phyloP scores from a whole-genome alignment of 768 basidiomycete species.

The Lactarius tabidus region DNA sequence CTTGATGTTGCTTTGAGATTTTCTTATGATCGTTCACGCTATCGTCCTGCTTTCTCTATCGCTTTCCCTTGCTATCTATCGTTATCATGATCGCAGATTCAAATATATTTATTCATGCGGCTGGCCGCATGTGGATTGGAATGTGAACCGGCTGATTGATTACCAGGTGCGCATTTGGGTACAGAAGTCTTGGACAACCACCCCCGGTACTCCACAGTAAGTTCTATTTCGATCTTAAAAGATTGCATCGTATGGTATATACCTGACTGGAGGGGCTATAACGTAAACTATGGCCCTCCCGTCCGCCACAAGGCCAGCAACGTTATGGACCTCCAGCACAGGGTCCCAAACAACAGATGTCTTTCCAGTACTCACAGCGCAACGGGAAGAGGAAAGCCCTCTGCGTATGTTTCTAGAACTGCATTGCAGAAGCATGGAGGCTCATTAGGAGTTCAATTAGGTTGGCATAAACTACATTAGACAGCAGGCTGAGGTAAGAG shows the following conservation, averaged over 20 bases:
- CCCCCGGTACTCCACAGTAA: conserved; percentile 24
- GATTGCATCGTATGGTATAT: neutral
- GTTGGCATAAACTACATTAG: conserved; percentile 56
- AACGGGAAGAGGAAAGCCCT: conserved; percentile 52
- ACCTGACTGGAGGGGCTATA: conserved; percentile 4
- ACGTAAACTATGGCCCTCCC: conserved; percentile 27
- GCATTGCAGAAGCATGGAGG: neutral
- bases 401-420: conserved; percentile 36
- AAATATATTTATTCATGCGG: conserved; percentile 19
- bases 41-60: conserved; percentile 10
- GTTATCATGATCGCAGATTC: neutral
- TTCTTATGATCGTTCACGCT: conserved; percentile 10
- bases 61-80: neutral
- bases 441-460: conserved; percentile 28
- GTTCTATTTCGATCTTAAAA: conserved; percentile 4
- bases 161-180: neutral
- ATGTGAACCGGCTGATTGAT: neutral
- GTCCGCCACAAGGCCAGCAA: conserved; percentile 39
- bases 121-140: conserved; percentile 16
- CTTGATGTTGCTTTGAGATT: neutral
- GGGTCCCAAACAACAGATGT: conserved; percentile 39
- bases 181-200: too few relatives aligned
- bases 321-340: conserved; percentile 44
- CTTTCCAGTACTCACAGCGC: conserved; percentile 55
- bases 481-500: conserved; percentile 39